phyloP scores from a whole-genome alignment of 306 rosid species.

The Casuarina glauca region DNA sequence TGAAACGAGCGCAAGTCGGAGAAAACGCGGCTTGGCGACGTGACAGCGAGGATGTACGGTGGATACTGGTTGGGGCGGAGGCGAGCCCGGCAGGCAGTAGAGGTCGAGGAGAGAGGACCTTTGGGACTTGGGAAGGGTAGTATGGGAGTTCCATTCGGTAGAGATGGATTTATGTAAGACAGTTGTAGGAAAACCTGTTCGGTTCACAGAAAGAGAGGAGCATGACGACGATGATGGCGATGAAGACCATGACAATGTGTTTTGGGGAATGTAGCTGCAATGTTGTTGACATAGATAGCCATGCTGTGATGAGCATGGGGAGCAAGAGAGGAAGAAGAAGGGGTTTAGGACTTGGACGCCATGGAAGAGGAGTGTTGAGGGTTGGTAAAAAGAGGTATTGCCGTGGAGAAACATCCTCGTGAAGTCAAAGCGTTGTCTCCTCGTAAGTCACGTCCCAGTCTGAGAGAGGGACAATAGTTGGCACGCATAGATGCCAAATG shows the following conservation, averaged over 20 bases:
- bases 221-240: slow-evolving; percentile 2
- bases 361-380: too few relatives aligned
- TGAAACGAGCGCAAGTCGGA: slow-evolving; percentile 17
- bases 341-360: background rate
- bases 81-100: slow-evolving; percentile 34
- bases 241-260: background rate
- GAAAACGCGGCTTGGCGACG: slow-evolving; percentile 19
- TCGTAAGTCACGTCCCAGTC: background rate
- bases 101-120: slow-evolving; percentile 19
- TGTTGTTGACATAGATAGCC: slow-evolving; percentile 35
- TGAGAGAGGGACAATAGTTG: background rate
- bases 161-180: slow-evolving; percentile 17
- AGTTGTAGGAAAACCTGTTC: slow-evolving; percentile 6
- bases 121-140: slow-evolving; percentile 7
- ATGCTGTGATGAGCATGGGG: background rate
- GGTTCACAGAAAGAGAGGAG: slow-evolving; percentile 10
- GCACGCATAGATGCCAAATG: background rate
- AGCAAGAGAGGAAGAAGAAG: background rate
- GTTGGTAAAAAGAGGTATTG: background rate
- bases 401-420: background rate
- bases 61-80: slow-evolving; percentile 13
- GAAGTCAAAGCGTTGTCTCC: background rate
- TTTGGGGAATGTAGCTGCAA: slow-evolving; percentile 35
- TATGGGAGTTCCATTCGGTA: slow-evolving; percentile 18
- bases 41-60: background rate